These are phyloP conservation scores for Nemania sp. DNA, from an alignment of 2,329 filamentous ascomycete species.

Conservation along the genomic window DNA sequence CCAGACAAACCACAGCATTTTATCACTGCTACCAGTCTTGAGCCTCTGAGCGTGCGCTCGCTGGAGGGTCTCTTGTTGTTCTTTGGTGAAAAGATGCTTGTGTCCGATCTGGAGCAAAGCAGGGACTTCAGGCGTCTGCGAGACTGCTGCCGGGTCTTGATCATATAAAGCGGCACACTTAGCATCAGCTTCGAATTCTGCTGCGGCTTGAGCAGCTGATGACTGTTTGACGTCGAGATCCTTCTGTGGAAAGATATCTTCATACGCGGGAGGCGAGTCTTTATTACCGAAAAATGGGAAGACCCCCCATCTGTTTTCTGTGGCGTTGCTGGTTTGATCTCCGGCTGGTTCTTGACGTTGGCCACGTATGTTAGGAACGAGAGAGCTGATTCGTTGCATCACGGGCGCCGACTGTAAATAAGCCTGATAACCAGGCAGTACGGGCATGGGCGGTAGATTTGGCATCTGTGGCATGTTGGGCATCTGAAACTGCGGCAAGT, in stretches of 20 bases:
- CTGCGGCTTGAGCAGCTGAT: constrained; percentile 61
- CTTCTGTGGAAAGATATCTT: constrained; percentile 72
- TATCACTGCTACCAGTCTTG: constrained; percentile 66
- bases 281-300: constrained; percentile 56
- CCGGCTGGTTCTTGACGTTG: constrained; percentile 54
- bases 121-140: constrained; percentile 41
- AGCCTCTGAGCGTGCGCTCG: constrained; percentile 64
- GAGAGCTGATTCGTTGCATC: constrained; percentile 72
- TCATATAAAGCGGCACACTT: constrained; percentile 62
- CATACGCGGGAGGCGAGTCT: constrained; percentile 72
- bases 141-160: constrained; percentile 42
- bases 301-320: constrained; percentile 70
- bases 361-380: constrained; percentile 68
- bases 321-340: constrained; percentile 47
- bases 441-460: constrained; percentile 60
- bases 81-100: constrained; percentile 66
- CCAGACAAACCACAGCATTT: constrained; percentile 72
- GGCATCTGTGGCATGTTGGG: constrained; percentile 68
- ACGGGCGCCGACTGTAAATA: constrained; percentile 64
- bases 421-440: constrained; percentile 73
- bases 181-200: constrained; percentile 61
- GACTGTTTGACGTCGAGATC: constrained; percentile 60
- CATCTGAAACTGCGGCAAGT: constrained; percentile 65
- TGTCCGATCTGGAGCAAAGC: constrained; percentile 62
- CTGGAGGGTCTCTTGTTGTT: constrained; percentile 67